Evolutionary conservation across 169 alveolate species (phyloP).

Genomic region (Eimeria tenella): DNA sequence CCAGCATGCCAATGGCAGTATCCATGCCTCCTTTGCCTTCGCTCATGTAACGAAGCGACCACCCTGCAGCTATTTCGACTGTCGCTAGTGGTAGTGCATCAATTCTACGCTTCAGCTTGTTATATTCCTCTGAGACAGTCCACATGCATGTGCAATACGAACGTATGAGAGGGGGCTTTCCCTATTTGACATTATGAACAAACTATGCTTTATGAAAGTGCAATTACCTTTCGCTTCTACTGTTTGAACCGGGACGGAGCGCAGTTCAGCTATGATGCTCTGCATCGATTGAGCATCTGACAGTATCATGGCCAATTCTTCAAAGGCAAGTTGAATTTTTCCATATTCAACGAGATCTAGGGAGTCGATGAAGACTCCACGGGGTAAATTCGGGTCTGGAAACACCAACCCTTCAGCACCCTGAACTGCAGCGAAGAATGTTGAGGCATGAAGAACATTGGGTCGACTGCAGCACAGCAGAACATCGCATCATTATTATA

Average conservation of each 20-base stretch:
- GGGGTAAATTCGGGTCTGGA: slow-evolving; percentile 29
- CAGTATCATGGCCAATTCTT: slow-evolving; percentile 45
- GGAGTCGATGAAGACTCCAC: slow-evolving; percentile 9
- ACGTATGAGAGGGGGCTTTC: neutral
- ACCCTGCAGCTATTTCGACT: slow-evolving; percentile 57
- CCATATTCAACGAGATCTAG: slow-evolving; percentile 39
- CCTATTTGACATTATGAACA: neutral
- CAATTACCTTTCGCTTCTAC: slow-evolving; percentile 50
- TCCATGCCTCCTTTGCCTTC: slow-evolving; percentile 71
- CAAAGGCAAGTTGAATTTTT: slow-evolving; percentile 32
- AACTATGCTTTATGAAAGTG: neutral
- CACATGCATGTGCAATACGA: neutral
- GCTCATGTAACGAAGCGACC: slow-evolving; percentile 56
- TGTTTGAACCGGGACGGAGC: slow-evolving; percentile 52
- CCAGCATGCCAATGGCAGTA: slow-evolving; percentile 33
- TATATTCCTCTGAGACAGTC: slow-evolving; percentile 21
- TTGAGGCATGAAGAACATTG: slow-evolving; percentile 45
- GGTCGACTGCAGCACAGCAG: slow-evolving; percentile 60
- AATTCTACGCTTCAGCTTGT: slow-evolving; percentile 11
- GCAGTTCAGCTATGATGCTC: slow-evolving; percentile 36
- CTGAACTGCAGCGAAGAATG: slow-evolving; percentile 50
- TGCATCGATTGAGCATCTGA: slow-evolving; percentile 52
- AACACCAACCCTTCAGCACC: slow-evolving; percentile 56
- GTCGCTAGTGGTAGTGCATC: slow-evolving; percentile 35
- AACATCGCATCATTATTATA: neutral